Conservation (phyloP, 257 asterid genomes). For the Eustoma russellianum region DNA sequence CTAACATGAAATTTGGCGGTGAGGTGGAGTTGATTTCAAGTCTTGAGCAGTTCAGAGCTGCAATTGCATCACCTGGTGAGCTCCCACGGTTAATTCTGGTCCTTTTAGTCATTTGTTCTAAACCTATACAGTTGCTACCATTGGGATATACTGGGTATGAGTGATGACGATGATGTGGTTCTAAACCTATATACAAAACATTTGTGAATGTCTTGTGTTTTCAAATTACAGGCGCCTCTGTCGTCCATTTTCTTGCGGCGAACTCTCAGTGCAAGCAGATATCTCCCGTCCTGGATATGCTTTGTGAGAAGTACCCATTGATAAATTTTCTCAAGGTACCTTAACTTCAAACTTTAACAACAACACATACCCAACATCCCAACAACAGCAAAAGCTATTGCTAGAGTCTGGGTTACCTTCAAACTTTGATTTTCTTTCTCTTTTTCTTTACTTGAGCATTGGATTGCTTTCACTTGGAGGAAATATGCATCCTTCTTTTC, state of each 20-base stretch:
- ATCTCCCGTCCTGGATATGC: conserved; percentile 52
- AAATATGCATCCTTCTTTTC: neutral
- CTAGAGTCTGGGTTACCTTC: no score
- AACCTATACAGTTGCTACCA: no score
- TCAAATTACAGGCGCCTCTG: conserved; percentile 56
- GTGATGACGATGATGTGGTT: no score
- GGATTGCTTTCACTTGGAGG: neutral
- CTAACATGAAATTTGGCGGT: conserved; percentile 71
- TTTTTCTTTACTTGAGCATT: neutral
- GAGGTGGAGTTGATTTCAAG: conserved; percentile 58
- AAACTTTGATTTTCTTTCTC: no score
- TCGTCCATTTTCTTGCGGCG: conserved; percentile 56
- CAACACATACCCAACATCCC: no score
- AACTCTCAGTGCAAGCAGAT: conserved; percentile 49
- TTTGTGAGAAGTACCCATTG: conserved; percentile 60
- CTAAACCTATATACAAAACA: no score
- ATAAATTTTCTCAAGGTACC: conserved; percentile 74
- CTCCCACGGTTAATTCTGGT: neutral
- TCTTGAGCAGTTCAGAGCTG: conserved; percentile 75
- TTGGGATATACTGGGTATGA: no score
- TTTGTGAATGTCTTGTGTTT: conserved; percentile 11
- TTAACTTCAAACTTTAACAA: no score
- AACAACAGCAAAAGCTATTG: no score
- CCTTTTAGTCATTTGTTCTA: neutral
- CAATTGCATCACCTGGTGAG: conserved; percentile 67